Percentiles rank a stretch among this genome's conserved stretches.
phyloP scores from a whole-genome alignment of 306 rosid genomes.

The Sesbania bispinosa region DNA sequence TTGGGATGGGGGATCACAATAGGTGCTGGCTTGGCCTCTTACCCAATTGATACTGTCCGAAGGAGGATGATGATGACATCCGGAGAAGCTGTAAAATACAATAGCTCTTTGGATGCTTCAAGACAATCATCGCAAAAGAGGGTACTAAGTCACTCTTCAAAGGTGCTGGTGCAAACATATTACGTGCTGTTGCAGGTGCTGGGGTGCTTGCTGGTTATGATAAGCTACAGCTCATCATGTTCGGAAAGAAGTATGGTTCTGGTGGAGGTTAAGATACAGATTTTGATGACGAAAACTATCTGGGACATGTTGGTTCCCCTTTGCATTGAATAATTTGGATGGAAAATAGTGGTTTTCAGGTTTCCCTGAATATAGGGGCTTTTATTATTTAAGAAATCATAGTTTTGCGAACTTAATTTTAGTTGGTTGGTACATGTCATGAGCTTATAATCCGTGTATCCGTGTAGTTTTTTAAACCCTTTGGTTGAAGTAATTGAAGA shows the following conservation, averaged over 20 bases:
- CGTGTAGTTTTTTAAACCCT: background rate
- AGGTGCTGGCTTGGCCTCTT: constrained; percentile 80
- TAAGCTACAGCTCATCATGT: constrained; percentile 58
- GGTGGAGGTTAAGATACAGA: constrained; percentile 61
- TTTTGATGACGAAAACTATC: constrained; percentile 10
- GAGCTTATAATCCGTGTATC: background rate
- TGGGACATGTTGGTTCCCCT: constrained; percentile 16
- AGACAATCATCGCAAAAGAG: constrained; percentile 54
- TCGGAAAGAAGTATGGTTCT: constrained; percentile 81
- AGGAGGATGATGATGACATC: constrained; percentile 94
- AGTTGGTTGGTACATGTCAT: constrained; percentile 10
- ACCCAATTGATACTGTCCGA: constrained; percentile 71
- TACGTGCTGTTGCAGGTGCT: constrained; percentile 85
- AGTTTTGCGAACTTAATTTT: constrained; percentile 22
- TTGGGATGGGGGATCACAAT: constrained; percentile 81
- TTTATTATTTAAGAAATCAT: constrained; percentile 17
- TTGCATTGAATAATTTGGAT: constrained; percentile 38
- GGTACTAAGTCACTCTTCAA: constrained; percentile 77
- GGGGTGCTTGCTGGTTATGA: constrained; percentile 78
- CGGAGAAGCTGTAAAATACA: constrained; percentile 80
- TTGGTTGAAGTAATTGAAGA: constrained; percentile 1
- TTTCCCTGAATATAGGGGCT: constrained; percentile 2
- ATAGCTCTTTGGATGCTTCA: constrained; percentile 64
- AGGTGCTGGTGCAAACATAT: constrained; percentile 79
- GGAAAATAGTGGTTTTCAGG: background rate